A percentile compares a stretch with the other conserved stretches of the same genome.
phyloP scores from a whole-genome alignment of 164 flowering plant genomes.

The Dillenia turbinata region DNA sequence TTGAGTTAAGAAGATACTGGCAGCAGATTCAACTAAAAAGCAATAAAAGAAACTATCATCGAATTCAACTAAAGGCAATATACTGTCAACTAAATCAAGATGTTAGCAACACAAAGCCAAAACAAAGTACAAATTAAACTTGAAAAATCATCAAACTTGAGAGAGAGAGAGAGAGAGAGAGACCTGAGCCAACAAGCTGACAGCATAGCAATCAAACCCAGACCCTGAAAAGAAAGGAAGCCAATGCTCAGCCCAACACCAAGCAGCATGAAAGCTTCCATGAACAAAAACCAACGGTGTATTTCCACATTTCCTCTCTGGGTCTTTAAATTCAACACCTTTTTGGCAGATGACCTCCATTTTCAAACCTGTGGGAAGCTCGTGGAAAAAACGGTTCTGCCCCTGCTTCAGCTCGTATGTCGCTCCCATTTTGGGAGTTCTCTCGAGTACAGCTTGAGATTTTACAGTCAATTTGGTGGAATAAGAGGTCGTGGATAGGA shows the following conservation, averaged over 20 bases:
- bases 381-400: conserved; percentile 65
- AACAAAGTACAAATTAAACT: not conserved
- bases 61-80: too few relatives aligned
- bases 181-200: conserved; percentile 92
- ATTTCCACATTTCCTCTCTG: conserved; percentile 7
- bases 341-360: conserved; percentile 80
- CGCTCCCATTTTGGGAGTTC: conserved; percentile 35
- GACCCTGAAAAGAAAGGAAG: conserved; percentile 64
- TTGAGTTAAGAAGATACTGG: too few relatives aligned
- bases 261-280: conserved; percentile 94
- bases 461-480: conserved; percentile 18
- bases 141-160: not conserved
- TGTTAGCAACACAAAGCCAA: not conserved
- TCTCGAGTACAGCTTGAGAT: conserved; percentile 26
- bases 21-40: too few relatives aligned
- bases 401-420: conserved; percentile 61
- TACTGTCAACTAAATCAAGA: too few relatives aligned
- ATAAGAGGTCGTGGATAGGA: conserved; percentile 8
- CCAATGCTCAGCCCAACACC: conserved; percentile 98
- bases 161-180: not conserved
- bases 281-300: conserved; percentile 84
- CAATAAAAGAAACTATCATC: too few relatives aligned
- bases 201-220: conserved; percentile 77
- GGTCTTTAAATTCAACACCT: conserved; percentile 13
- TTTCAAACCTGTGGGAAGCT: conserved; percentile 73